Percentiles rank a stretch among this genome's conserved stretches.
Conservation (phyloP, 345 rosid species). For the Citrus sp. region DNA sequence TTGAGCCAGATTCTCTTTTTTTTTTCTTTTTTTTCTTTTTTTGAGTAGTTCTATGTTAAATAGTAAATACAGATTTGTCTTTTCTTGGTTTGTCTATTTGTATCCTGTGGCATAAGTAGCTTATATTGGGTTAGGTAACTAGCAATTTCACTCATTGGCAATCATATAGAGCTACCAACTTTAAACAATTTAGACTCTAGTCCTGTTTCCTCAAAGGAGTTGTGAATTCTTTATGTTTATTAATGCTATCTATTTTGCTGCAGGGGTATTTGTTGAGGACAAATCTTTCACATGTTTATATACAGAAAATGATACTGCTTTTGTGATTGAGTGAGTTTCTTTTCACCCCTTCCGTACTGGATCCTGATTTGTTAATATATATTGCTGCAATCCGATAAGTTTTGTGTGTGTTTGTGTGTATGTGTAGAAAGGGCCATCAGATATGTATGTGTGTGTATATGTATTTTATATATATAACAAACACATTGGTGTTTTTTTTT, state of each 20-base stretch:
- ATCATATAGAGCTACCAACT: not conserved
- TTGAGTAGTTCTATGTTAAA: not conserved
- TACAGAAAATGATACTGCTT: conserved; percentile 61
- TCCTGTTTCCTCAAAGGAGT: not conserved
- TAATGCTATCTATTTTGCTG: conserved; percentile 13
- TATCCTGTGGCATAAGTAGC: not conserved
- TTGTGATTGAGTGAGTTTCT: conserved; percentile 74
- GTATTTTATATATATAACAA: not conserved
- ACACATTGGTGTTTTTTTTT: not conserved
- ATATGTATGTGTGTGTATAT: not conserved
- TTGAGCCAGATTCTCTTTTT: not conserved
- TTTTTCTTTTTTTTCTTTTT: not conserved
- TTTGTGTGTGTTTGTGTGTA: too few species aligned
- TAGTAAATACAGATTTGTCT: not conserved
- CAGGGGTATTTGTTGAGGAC: conserved; percentile 88
- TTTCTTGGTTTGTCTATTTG: not conserved
- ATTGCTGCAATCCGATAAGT: not conserved
- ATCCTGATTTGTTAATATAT: not conserved
- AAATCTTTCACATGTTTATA: conserved; percentile 76
- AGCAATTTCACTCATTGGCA: not conserved
- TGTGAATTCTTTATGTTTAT: not conserved
- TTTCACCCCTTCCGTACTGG: not conserved
- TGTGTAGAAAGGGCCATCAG: not conserved
- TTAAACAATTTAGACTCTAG: not conserved
- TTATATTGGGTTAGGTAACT: not conserved